Evolutionary conservation across 2,329 filamentous ascomycete species (phyloP), one percentile per base, ranked within the genome.

Genomic region (Truncatella angustata): DNA sequence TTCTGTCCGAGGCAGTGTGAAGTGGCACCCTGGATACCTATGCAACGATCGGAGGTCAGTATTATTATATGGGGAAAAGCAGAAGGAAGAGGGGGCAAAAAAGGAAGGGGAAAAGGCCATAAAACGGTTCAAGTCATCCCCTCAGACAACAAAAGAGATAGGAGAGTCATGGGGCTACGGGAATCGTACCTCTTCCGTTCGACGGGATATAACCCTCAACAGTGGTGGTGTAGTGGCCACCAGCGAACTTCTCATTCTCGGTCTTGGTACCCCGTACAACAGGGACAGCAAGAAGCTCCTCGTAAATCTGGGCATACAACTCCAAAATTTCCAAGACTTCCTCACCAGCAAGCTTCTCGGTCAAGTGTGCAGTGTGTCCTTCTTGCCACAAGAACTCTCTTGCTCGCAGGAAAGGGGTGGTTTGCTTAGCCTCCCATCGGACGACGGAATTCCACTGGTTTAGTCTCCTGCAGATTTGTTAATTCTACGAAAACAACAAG

Each of bases 221-320:
- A 1, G 94, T 99, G 54, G 93, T 96, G 44, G 94, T 97, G 77
- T 96, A 99, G 74, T 93, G 87, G 60, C 92, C 92, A 69, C 94
- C 94, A 7, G 94, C 92, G 63, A 99, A 99, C 76, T 96, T 96
- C 76, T 99, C 94, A 66, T 96, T 96, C 69, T 96, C 91, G 0
- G 95, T 99, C 83, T 99, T 99, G 65, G 84, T 59, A 39, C 94
- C 94, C 65, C 92, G 90, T 56, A 99, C 90, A 11, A 99, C 92
- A 30, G 94, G 94, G 37, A 97, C 91, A 45, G 94, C 94, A 30
- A 99, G 85, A 24, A 99, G 83, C 63, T 99, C 80, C 72, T 97
- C 89, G 72, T 97, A 99, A 54, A 99, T 86, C 58, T 85, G 85
- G 39, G 92, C 90, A 66, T 99, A 99, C 62, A 90, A 85, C 68